Conservation (phyloP, 306 rosid species). For the Vicia sativa region DNA sequence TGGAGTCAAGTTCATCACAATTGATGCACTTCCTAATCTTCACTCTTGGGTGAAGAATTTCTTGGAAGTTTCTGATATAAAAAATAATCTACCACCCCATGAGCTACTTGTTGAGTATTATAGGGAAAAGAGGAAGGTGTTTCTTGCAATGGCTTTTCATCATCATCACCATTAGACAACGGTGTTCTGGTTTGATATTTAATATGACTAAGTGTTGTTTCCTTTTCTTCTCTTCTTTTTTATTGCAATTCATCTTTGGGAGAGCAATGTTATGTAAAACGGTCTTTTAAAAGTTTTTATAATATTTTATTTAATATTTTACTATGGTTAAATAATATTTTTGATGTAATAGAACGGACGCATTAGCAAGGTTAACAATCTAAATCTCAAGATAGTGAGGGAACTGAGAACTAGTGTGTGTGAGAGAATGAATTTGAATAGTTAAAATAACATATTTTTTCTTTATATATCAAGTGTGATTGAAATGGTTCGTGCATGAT, state of each 20-base stretch:
- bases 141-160: slow-evolving; percentile 25
- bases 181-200: not conserved
- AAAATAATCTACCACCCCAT: slow-evolving; percentile 31
- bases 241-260: not conserved
- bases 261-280: not conserved
- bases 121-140: slow-evolving; percentile 33
- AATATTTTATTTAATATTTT: too few species aligned
- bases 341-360: too few species aligned
- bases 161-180: slow-evolving; percentile 15
- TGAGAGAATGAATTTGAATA: too few species aligned
- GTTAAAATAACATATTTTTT: too few species aligned
- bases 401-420: too few species aligned
- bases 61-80: slow-evolving; percentile 12
- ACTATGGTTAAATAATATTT: too few species aligned
- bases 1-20: slow-evolving; percentile 35
- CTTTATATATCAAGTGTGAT: too few species aligned
- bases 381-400: too few species aligned
- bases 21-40: slow-evolving; percentile 32
- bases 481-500: too few species aligned
- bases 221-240: too few species aligned
- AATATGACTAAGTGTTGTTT: not conserved
- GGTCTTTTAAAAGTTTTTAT: too few species aligned
- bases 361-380: too few species aligned
- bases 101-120: slow-evolving; percentile 26
- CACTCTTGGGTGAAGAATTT: slow-evolving; percentile 29